Evolutionary conservation across 1,284 basidiomycete genomes (phyloP), one percentile per base, ranked within the genome.

Genomic region (Rhodotorula sp.): DNA sequence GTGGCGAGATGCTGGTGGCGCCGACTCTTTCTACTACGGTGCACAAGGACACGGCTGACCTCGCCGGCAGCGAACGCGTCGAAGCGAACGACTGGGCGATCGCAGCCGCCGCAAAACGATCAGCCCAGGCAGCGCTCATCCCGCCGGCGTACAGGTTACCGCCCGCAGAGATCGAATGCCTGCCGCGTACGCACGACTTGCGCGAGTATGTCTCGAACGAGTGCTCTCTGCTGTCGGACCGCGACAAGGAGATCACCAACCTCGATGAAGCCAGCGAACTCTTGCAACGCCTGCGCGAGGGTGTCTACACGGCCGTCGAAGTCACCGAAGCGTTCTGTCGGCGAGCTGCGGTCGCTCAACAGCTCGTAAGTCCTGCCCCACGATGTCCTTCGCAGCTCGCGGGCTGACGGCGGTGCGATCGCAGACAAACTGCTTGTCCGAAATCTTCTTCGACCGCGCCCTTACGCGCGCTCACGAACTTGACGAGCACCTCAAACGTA

Each of bases 321-420:
- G 89, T 90, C 45, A 87, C 87, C 1, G 87, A 85, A 10, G 89
- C 91, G 0, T 92, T 89, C 80, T 87, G 87, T 79, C 92, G 92
- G 82, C 84, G 91, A 28, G 89, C 91, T 0, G 84, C 90, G 62
- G 81, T 92, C 62, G 91, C 91, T 0, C 91, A 93, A 68, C 91
- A 93, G 79, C n/a, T n/a, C n/a, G n/a, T n/a, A n/a, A n/a, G n/a
- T n/a, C n/a, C n/a, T n/a, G n/a, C n/a, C n/a, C n/a, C n/a, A n/a
- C n/a, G n/a, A n/a, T n/a, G n/a, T n/a, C n/a, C n/a, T 0, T 55
- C 16, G 49, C 49, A 50, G 23, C 18, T 16, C 8, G 31, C 31
- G 55, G 3, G 8, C 55, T 57, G 15, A 57, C 55, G 2, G 16
- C 8, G 6, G 1, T 18, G 4, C 55, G 19, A 4, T 19, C 14